Conservation (phyloP, 371 early-diverging fungal species). For the Apophysomyces elegans region DNA sequence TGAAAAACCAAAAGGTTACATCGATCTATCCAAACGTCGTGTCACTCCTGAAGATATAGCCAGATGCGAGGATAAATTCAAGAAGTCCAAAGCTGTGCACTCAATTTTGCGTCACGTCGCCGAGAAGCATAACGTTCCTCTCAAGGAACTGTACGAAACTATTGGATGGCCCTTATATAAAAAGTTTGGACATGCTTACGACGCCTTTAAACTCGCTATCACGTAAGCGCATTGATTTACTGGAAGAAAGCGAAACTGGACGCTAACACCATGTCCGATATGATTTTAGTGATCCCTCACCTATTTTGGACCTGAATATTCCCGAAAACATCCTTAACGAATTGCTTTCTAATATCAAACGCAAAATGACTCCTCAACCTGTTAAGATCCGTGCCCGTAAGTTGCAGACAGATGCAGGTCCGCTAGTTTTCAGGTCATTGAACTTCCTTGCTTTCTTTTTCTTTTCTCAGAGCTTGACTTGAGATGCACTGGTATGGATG, state of each 20-base stretch:
- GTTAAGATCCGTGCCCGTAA: conserved; percentile 94
- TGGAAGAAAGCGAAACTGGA: background rate
- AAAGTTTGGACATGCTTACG: conserved; percentile 98
- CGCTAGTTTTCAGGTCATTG: background rate
- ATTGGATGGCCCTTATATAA: conserved; percentile 98
- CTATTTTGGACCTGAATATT: conserved; percentile 85
- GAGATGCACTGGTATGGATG: conserved; percentile 96
- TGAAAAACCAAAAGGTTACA: conserved; percentile 76
- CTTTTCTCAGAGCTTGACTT: conserved; percentile 87
- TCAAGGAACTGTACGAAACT: conserved; percentile 88
- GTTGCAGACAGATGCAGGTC: conserved; percentile 10
- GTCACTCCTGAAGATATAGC: conserved; percentile 96
- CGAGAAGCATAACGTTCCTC: conserved; percentile 79
- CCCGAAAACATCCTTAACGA: conserved; percentile 70
- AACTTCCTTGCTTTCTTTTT: background rate
- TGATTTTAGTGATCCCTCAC: conserved; percentile 76
- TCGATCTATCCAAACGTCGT: conserved; percentile 98
- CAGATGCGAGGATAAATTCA: conserved; percentile 95
- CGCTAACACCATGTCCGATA: background rate
- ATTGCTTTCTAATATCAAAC: conserved; percentile 84
- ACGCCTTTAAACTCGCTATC: conserved; percentile 95
- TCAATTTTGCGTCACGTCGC: conserved; percentile 91
- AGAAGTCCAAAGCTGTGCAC: conserved; percentile 95
- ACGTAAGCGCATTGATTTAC: conserved; percentile 55
- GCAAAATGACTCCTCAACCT: conserved; percentile 94